A percentile compares a stretch with the other conserved stretches of the same genome.
phyloP scores from a whole-genome alignment of 2,329 filamentous ascomycete genomes.

The Apiospora saccharicola region DNA sequence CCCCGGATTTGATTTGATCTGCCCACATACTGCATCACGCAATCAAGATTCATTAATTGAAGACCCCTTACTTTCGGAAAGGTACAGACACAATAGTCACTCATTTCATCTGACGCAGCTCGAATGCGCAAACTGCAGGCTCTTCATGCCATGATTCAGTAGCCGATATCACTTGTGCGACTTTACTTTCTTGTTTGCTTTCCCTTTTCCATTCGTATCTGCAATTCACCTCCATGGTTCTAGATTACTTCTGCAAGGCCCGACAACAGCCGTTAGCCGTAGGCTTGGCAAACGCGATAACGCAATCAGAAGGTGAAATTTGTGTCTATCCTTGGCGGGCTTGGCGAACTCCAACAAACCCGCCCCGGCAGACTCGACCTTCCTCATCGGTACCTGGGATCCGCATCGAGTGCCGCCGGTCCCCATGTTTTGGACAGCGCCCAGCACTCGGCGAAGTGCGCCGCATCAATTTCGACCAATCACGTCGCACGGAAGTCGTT shows the following conservation, averaged over 20 bases:
- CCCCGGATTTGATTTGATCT: too few relatives aligned
- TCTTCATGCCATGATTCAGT: too few relatives aligned
- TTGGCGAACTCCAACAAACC: neutral
- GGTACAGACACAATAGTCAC: too few relatives aligned
- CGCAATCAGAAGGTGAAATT: slow-evolving; percentile 1
- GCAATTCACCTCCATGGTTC: neutral
- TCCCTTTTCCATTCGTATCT: too few relatives aligned
- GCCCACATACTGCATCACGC: too few relatives aligned
- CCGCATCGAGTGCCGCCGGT: neutral
- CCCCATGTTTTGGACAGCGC: neutral
- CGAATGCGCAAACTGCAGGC: too few relatives aligned
- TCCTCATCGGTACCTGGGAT: neutral
- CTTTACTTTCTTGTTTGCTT: too few relatives aligned
- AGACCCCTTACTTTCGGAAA: too few relatives aligned
- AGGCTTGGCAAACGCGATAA: neutral
- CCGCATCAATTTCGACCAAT: neutral
- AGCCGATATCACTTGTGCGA: too few relatives aligned
- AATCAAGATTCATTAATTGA: too few relatives aligned
- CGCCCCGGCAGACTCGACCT: slow-evolving; percentile 3
- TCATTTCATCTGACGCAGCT: too few relatives aligned
- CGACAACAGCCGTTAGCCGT: neutral
- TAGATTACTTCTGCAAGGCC: neutral
- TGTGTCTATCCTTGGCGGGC: neutral
- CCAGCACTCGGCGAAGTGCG: neutral
- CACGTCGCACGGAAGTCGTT: neutral